phyloP scores from a whole-genome alignment of 2,329 filamentous ascomycete genomes.

The Phialocephala subalpina region DNA sequence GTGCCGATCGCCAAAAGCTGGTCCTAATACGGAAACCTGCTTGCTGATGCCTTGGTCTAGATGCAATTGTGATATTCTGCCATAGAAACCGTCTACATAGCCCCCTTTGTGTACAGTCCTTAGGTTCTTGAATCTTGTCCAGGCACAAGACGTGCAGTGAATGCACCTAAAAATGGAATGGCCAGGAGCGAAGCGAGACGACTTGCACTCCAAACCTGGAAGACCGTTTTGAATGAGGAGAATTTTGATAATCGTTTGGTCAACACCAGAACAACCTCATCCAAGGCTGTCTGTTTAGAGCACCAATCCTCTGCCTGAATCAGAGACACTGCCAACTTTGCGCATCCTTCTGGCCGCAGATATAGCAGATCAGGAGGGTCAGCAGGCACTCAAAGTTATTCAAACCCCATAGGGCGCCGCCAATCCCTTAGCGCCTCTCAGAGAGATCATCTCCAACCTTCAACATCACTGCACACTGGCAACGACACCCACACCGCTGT shows the following conservation, averaged over 20 bases:
- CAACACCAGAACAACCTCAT: slow-evolving; percentile 1
- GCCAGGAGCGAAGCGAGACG: slow-evolving; percentile 1
- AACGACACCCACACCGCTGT: slow-evolving; percentile 27
- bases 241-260: slow-evolving; percentile 8
- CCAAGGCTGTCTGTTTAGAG: neutral
- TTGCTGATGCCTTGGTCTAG: slow-evolving; percentile 5
- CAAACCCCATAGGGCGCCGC: slow-evolving; percentile 19
- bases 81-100: slow-evolving; percentile 3
- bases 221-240: neutral
- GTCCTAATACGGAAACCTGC: neutral
- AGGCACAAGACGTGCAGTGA: slow-evolving; percentile 22
- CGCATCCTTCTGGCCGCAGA: slow-evolving; percentile 8
- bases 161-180: slow-evolving; percentile 21
- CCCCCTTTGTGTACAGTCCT: slow-evolving; percentile 6
- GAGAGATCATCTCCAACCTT: slow-evolving; percentile 17
- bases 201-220: neutral
- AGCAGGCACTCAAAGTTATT: slow-evolving; percentile 27
- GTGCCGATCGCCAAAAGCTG: slow-evolving; percentile 1
- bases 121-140: neutral
- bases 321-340: slow-evolving; percentile 13
- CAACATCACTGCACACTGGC: slow-evolving; percentile 32
- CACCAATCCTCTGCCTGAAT: slow-evolving; percentile 10
- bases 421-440: slow-evolving; percentile 13
- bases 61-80: neutral
- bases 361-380: slow-evolving; percentile 24